Evolutionary conservation across 208 protist genomes (phyloP).

Genomic region (Crithidia acanthocephali): DNA sequence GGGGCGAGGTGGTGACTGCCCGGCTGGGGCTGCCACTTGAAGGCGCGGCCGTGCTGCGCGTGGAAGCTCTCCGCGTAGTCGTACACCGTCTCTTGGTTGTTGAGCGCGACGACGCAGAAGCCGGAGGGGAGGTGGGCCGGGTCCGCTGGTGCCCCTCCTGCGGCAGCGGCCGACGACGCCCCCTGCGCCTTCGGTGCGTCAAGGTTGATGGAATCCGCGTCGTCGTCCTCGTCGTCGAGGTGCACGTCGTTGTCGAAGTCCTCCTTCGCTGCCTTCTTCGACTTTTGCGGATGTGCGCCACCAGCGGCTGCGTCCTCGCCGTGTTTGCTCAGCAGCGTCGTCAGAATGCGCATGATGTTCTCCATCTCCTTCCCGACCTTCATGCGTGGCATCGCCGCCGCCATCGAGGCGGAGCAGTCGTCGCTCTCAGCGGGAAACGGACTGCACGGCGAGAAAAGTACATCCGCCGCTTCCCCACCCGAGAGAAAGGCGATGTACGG

Average conservation of each 20-base stretch:
- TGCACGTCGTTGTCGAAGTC: constrained; percentile 9
- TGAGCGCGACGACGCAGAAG: not conserved
- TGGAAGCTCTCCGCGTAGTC: constrained; percentile 32
- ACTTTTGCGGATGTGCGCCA: not conserved
- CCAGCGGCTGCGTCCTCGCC: not conserved
- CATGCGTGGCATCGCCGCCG: constrained; percentile 31
- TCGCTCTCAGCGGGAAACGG: constrained; percentile 17
- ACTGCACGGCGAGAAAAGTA: constrained; percentile 34
- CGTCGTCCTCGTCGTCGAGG: not conserved
- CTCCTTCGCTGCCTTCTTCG: not conserved
- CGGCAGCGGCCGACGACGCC: too few relatives aligned
- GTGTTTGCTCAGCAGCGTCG: constrained; percentile 4
- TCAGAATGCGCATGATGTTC: constrained; percentile 9
- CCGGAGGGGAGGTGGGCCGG: constrained; percentile 1
- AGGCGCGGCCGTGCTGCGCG: constrained; percentile 19
- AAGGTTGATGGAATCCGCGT: constrained; percentile 2
- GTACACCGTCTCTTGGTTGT: not conserved
- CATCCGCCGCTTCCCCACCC: constrained; percentile 11
- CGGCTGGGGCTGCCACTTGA: constrained; percentile 44
- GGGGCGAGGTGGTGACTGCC: not conserved
- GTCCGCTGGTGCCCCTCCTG: not conserved
- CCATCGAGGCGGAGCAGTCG: constrained; percentile 33
- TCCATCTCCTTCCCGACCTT: constrained; percentile 15
- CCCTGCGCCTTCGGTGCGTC: not conserved
- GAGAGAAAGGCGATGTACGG: constrained; percentile 33